phyloP scores from a whole-genome alignment of 163 green algal genomes.

The Scenedesmus sp. region DNA sequence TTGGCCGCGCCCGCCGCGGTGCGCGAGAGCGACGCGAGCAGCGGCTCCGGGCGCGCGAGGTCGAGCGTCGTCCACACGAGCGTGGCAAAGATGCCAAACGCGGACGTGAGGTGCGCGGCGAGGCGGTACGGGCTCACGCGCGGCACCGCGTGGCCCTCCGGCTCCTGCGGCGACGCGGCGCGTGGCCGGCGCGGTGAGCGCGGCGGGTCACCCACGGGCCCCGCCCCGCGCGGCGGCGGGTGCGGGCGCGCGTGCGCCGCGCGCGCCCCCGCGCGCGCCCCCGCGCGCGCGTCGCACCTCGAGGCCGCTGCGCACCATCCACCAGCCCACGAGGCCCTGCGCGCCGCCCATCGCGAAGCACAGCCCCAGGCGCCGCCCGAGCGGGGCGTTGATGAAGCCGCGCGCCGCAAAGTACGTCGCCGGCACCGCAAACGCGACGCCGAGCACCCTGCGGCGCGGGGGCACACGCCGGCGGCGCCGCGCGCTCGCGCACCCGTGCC shows the following conservation, averaged over 20 bases:
- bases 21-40: neutral
- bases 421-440: conserved; percentile 84
- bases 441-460: conserved; percentile 80
- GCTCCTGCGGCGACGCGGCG: conserved; percentile 63
- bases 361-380: conserved; percentile 85
- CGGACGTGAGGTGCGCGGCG: conserved; percentile 93
- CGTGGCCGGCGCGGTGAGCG: neutral
- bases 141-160: conserved; percentile 70
- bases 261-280: too few relatives aligned
- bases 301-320: conserved; percentile 95
- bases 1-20: conserved; percentile 12
- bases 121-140: conserved; percentile 98
- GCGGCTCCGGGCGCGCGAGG: conserved; percentile 53
- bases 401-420: conserved; percentile 80
- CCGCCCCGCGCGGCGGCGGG: too few relatives aligned
- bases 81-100: conserved; percentile 93
- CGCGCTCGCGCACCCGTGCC: too few relatives aligned
- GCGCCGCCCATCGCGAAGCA: conserved; percentile 92
- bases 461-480: too few relatives aligned
- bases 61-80: conserved; percentile 95
- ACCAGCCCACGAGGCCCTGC: conserved; percentile 99
- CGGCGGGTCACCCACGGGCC: too few relatives aligned
- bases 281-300: conserved; percentile 54
- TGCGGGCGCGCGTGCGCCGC: too few relatives aligned
- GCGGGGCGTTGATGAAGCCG: conserved; percentile 73